Percentiles rank a stretch among this genome's conserved stretches.
Evolutionary conservation across 2,329 filamentous ascomycete species (phyloP).

Genomic region (Sporothrix mexicana): DNA sequence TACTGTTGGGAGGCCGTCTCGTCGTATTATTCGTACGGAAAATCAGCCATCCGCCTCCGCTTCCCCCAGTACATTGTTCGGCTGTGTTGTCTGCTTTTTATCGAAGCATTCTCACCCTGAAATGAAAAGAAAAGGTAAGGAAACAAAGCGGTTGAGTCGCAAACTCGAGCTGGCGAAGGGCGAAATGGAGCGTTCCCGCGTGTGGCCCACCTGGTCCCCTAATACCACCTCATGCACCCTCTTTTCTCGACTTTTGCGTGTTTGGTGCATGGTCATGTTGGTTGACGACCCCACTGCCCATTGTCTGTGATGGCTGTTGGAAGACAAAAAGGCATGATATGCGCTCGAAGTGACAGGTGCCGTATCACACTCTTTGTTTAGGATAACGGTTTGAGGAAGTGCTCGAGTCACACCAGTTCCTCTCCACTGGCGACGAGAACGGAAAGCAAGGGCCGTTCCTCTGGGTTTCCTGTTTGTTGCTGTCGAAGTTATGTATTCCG

Average conservation of each 20-base stretch:
- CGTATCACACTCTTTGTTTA: neutral
- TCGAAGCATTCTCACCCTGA: neutral
- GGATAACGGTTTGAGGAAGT: neutral
- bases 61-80: neutral
- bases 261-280: neutral
- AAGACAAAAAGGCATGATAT: neutral
- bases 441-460: neutral
- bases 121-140: too few species aligned
- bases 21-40: constrained; percentile 22
- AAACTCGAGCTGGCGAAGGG: neutral
- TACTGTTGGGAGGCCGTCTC: neutral
- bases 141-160: neutral
- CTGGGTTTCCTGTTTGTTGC: neutral
- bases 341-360: neutral
- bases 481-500: neutral
- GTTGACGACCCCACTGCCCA: neutral
- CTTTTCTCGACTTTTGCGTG: neutral
- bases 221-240: constrained; percentile 7
- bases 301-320: constrained; percentile 2
- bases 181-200: neutral
- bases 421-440: neutral
- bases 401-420: neutral
- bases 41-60: neutral
- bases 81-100: neutral
- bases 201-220: constrained; percentile 17